Evolutionary conservation across 177 flowering plant genomes (phyloP).

Genomic region (Vitis hybrid): DNA sequence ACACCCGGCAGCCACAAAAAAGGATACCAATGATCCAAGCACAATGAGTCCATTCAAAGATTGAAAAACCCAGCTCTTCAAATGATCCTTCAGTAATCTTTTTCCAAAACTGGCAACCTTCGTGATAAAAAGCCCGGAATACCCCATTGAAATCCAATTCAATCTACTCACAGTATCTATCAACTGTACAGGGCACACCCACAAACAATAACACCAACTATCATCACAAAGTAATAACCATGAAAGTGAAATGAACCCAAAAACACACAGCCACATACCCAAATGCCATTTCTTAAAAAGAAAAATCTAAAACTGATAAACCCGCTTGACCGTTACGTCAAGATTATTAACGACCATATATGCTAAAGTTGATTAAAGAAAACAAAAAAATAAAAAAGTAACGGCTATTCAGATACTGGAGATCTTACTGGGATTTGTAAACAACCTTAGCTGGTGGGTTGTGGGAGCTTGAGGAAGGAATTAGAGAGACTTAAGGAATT

Average conservation of each 20-base stretch:
- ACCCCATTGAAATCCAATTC: slow-evolving; percentile 3
- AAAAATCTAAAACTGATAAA: slow-evolving; percentile 2
- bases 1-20: slow-evolving; percentile 38
- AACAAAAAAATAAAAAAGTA: too few species aligned
- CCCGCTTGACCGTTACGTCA: neutral
- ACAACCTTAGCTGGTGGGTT: too few species aligned
- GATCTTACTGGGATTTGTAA: too few species aligned
- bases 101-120: slow-evolving; percentile 17
- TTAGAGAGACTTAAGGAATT: too few species aligned
- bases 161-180: slow-evolving; percentile 10
- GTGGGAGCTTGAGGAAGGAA: too few species aligned
- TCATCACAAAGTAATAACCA: neutral
- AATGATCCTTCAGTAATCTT: slow-evolving; percentile 10
- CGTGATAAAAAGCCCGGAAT: slow-evolving; percentile 4
- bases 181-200: neutral
- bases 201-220: neutral
- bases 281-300: neutral
- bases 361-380: too few species aligned
- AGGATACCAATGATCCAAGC: slow-evolving; percentile 38
- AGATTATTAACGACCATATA: too few species aligned
- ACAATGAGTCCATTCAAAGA: slow-evolving; percentile 32
- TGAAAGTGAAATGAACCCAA: neutral
- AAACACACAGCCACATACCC: neutral
- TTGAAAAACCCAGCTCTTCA: slow-evolving; percentile 35
- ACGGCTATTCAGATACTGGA: too few species aligned